Evolutionary conservation across 1,139 yeast genomes (phyloP).

Genomic region (Tardiomyces digboiensis): DNA sequence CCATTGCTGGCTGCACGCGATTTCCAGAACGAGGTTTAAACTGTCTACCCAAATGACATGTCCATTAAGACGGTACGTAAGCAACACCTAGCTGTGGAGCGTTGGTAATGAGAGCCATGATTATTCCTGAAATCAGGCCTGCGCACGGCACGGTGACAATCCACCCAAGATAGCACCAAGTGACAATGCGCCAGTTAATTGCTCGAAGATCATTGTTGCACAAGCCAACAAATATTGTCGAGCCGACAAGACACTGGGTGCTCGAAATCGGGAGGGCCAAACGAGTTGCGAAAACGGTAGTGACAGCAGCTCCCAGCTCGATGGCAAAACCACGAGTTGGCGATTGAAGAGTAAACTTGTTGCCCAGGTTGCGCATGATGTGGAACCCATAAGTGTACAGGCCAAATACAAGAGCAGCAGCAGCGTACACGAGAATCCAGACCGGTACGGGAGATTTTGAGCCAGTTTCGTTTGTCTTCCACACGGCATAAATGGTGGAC

Average conservation of each 20-base stretch:
- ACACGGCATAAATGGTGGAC: constrained; percentile 53
- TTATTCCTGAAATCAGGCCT: constrained; percentile 59
- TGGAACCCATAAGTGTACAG: constrained; percentile 67
- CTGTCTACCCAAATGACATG: too few relatives aligned
- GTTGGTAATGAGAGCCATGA: constrained; percentile 55
- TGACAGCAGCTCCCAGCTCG: constrained; percentile 72
- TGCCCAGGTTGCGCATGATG: constrained; percentile 65
- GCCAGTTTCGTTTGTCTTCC: constrained; percentile 43
- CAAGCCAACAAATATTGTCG: constrained; percentile 66
- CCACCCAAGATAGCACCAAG: constrained; percentile 70
- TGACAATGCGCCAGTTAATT: constrained; percentile 73
- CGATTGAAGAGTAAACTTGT: constrained; percentile 65
- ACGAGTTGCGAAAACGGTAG: constrained; percentile 69
- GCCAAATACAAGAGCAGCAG: constrained; percentile 59
- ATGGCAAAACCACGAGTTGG: constrained; percentile 76
- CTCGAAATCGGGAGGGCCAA: constrained; percentile 65
- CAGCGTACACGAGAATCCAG: constrained; percentile 66
- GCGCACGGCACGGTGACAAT: constrained; percentile 64
- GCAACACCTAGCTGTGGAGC: constrained; percentile 47
- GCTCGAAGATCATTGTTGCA: constrained; percentile 56
- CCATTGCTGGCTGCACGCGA: too few relatives aligned
- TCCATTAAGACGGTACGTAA: constrained; percentile 4
- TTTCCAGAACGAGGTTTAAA: too few relatives aligned
- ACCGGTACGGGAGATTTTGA: constrained; percentile 52
- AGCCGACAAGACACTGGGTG: constrained; percentile 76